Evolutionary conservation across 192 early-diverging fungal species (phyloP).

Genomic region (Coemansia biformis): DNA sequence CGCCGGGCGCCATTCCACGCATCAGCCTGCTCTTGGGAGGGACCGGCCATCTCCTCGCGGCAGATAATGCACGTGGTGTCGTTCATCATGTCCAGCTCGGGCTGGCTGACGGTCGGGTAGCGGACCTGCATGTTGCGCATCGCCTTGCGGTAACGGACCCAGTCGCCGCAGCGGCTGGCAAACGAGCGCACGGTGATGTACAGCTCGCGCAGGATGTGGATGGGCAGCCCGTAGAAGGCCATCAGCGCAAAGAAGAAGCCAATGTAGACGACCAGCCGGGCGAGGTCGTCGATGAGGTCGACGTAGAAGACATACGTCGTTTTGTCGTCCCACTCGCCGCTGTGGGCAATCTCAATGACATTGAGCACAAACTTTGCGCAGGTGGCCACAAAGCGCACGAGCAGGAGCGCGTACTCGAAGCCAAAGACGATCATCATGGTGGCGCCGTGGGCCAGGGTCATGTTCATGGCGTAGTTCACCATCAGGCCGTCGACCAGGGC

Average conservation of each 20-base stretch:
- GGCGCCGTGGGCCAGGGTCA: constrained; percentile 61
- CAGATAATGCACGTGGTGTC: constrained; percentile 95
- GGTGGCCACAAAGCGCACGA: constrained; percentile 67
- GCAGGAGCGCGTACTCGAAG: constrained; percentile 93
- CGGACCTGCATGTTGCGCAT: constrained; percentile 95
- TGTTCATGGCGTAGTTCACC: constrained; percentile 62
- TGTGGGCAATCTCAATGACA: constrained; percentile 70
- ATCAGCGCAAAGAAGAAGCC: constrained; percentile 85
- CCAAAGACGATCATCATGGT: constrained; percentile 98
- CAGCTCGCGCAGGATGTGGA: constrained; percentile 94
- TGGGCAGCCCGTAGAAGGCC: constrained; percentile 76
- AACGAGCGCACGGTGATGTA: constrained; percentile 94
- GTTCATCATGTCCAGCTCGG: constrained; percentile 65
- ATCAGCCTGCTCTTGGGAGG: constrained; percentile 19
- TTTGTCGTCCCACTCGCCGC: constrained; percentile 86
- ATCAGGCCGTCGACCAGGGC: constrained; percentile 68
- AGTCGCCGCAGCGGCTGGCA: constrained; percentile 78
- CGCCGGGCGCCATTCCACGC: constrained; percentile 28
- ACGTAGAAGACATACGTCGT: constrained; percentile 87
- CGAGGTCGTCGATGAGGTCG: constrained; percentile 83
- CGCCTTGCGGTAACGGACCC: constrained; percentile 87
- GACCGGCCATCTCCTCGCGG: constrained; percentile 84
- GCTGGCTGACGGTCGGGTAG: constrained; percentile 86
- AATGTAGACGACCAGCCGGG: constrained; percentile 83
- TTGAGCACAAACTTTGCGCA: constrained; percentile 85